Evolutionary conservation across 2,329 filamentous ascomycete genomes (phyloP), one percentile per base, ranked within the genome.

Genomic region (Neoascochyta sp.): DNA sequence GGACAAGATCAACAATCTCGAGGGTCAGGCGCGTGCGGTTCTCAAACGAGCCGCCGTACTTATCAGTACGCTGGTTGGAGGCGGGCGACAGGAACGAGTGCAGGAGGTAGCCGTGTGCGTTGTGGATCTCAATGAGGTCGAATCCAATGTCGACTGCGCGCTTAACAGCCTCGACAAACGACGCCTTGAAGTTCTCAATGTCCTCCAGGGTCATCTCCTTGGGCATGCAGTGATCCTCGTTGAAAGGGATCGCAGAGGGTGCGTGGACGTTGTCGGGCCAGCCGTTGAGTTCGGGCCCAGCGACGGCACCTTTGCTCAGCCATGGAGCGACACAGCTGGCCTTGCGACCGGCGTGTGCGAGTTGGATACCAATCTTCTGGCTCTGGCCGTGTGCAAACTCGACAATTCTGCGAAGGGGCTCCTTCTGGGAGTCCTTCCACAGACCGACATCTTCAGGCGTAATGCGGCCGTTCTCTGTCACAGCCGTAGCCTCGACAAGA

Each of bases 381-480:
- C 73, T 75, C 63, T 94, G 88, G 15, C 75, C 78, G 67, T 93
- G 87, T 3, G 83, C 77, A 41, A 88, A 93, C 39, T 93, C 84
- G 19, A 81, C 76, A 24, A 90, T 74, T 36, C 76, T 74, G 54
- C 73, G 75, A 35, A 93, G 66, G 0, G 81, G 80, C 41, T 74
- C 80, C 38, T 89, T 81, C 60, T 95, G 89, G 18, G 74, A 78
- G 60, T 95, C 89, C 41, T 83, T 73, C 89, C 88, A 95, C 6
- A 95, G 66, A 1, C 89, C 87, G 9, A 69, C 66, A 57, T 90
- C 85, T 58, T 89, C 73, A 1, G 87, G 86, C 1, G 84, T 83
- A 67, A 94, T 94, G 32, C 89, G 77, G 16, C 88, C 88, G 46
- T 89, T 79, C 5, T 85, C 65, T 7, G 76, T 70, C 0, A 94